These are phyloP conservation scores for Mortierella sp. DNA, from an alignment of 371 early-diverging fungal genomes.

Conservation along the genomic window DNA sequence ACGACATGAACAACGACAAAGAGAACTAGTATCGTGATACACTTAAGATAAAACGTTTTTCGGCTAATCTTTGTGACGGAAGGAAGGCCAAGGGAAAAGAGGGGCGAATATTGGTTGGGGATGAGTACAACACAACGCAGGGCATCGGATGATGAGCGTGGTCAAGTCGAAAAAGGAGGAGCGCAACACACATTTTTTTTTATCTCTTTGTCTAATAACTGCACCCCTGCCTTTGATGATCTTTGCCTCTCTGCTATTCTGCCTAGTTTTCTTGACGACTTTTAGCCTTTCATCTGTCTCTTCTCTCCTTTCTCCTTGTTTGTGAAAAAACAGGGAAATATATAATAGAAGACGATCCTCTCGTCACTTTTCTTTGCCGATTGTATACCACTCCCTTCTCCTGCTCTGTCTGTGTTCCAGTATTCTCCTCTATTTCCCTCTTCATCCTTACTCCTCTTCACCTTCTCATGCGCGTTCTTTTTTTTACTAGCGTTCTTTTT, in stretches of 20 bases:
- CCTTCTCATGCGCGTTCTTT: background rate
- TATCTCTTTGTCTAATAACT: background rate
- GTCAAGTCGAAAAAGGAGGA: background rate
- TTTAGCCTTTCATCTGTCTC: background rate
- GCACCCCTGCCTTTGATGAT: background rate
- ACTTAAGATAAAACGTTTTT: background rate
- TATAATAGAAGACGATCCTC: background rate
- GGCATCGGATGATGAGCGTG: background rate
- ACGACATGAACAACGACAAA: background rate
- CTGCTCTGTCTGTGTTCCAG: too few species aligned
- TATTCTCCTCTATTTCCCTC: too few species aligned
- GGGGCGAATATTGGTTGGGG: background rate
- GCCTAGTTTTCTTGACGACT: background rate
- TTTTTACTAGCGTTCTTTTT: background rate
- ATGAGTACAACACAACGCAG: background rate
- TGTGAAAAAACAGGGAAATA: background rate
- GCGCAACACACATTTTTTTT: background rate
- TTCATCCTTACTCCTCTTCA: too few species aligned
- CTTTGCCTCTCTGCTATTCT: background rate
- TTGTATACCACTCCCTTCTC: background rate
- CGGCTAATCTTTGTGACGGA: conserved; percentile 2
- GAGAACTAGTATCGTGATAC: background rate
- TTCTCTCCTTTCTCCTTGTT: background rate
- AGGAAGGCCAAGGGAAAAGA: background rate
- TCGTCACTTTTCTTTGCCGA: background rate